Evolutionary conservation across 2,329 filamentous ascomycete genomes (phyloP).

Genomic region (Cladobotryum protrusum): DNA sequence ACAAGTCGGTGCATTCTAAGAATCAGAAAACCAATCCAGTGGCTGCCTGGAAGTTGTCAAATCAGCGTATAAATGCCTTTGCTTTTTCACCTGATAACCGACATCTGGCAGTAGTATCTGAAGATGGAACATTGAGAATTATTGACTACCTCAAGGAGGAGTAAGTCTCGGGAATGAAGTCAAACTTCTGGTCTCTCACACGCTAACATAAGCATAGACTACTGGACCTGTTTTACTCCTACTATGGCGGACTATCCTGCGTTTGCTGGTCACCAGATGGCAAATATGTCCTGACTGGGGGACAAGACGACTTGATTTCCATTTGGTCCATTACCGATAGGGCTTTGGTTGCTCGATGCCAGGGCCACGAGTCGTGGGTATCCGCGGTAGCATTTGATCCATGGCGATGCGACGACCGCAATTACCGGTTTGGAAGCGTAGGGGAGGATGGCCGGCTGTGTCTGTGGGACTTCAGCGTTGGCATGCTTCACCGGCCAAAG

Average conservation of each 20-base stretch:
- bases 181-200: not conserved
- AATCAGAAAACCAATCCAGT: constrained; percentile 94
- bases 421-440: constrained; percentile 92
- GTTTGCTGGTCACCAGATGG: constrained; percentile 98
- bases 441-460: constrained; percentile 88
- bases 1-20: constrained; percentile 88
- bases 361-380: constrained; percentile 95
- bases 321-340: constrained; percentile 89
- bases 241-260: constrained; percentile 88
- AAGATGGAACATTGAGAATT: constrained; percentile 83
- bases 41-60: constrained; percentile 85
- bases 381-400: constrained; percentile 90
- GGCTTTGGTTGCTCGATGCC: constrained; percentile 81
- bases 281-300: constrained; percentile 90
- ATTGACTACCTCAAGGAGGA: constrained; percentile 89
- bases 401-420: constrained; percentile 92
- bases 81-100: constrained; percentile 85
- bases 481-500: constrained; percentile 90
- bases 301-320: constrained; percentile 91
- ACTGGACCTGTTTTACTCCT: constrained; percentile 80
- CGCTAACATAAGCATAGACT: constrained; percentile 46
- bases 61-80: constrained; percentile 84
- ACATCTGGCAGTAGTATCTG: constrained; percentile 83
- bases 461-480: constrained; percentile 95
- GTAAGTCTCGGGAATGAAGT: constrained; percentile 42